Evolutionary conservation across 768 basidiomycete species (phyloP).

Genomic region (Boletus sp.): DNA sequence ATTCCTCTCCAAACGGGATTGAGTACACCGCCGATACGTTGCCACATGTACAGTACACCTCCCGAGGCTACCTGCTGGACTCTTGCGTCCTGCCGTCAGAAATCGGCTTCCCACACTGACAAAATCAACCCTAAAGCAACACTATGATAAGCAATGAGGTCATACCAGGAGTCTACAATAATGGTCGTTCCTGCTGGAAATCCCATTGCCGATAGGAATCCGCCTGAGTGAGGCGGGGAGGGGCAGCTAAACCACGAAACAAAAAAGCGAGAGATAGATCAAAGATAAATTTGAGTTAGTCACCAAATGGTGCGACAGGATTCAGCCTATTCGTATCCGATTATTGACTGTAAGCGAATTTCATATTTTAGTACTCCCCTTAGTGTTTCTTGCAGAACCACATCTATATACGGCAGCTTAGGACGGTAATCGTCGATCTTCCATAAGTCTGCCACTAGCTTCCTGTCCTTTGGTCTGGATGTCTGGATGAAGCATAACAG

Average conservation of each 20-base stretch:
- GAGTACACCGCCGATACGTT: too few species aligned
- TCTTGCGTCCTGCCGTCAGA: too few species aligned
- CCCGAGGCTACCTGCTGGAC: too few species aligned
- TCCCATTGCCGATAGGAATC: constrained; percentile 1
- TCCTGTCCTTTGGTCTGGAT: not conserved
- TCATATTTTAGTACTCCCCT: not conserved
- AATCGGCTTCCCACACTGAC: too few species aligned
- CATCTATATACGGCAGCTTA: not conserved
- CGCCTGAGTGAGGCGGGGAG: constrained; percentile 1
- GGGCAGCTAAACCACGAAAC: not conserved
- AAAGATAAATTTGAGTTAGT: not conserved
- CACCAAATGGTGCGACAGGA: constrained; percentile 5
- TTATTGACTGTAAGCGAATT: not conserved
- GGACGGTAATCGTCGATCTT: not conserved
- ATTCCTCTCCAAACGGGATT: too few species aligned
- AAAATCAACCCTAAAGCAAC: too few species aligned
- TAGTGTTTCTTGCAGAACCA: not conserved
- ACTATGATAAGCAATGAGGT: not conserved
- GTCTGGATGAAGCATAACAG: constrained; percentile 2
- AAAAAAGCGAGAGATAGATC: not conserved
- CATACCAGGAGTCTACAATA: not conserved
- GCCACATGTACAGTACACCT: too few species aligned
- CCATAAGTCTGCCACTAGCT: not conserved
- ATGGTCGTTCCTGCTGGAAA: constrained; percentile 4
- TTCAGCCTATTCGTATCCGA: not conserved